phyloP scores from a whole-genome alignment of 352 stramenopile species.

The Pythium oligandrum region DNA sequence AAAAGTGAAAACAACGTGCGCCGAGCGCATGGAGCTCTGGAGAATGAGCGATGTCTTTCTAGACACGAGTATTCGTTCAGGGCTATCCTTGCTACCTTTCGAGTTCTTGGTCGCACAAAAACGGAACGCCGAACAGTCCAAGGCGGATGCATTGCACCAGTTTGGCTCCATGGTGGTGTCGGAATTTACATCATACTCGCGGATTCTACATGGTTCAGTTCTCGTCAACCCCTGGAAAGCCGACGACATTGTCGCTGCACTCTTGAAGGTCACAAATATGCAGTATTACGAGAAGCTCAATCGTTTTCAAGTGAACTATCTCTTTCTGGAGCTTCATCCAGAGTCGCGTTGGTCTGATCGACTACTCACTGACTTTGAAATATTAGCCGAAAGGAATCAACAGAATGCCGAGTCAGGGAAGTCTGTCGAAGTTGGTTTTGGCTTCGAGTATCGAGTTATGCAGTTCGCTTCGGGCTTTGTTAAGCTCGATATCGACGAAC shows the following conservation, averaged over 20 bases:
- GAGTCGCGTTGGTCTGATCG: slow-evolving; percentile 93
- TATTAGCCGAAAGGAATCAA: slow-evolving; percentile 40
- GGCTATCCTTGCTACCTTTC: slow-evolving; percentile 69
- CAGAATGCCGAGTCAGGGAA: slow-evolving; percentile 31
- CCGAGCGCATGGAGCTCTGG: slow-evolving; percentile 69
- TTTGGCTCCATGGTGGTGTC: slow-evolving; percentile 92
- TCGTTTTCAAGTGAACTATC: slow-evolving; percentile 70
- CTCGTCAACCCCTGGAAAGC: slow-evolving; percentile 98
- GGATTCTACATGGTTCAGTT: slow-evolving; percentile 95
- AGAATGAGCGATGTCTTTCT: slow-evolving; percentile 63
- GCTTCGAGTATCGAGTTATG: slow-evolving; percentile 94
- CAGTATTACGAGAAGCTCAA: slow-evolving; percentile 75
- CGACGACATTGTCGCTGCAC: slow-evolving; percentile 71
- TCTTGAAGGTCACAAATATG: slow-evolving; percentile 67
- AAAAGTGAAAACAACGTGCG: slow-evolving; percentile 53
- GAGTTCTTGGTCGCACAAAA: slow-evolving; percentile 74
- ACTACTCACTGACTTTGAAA: slow-evolving; percentile 94
- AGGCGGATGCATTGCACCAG: slow-evolving; percentile 19
- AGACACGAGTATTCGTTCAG: slow-evolving; percentile 60
- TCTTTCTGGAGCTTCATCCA: slow-evolving; percentile 76
- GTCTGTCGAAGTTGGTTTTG: slow-evolving; percentile 90
- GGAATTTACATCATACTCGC: slow-evolving; percentile 95
- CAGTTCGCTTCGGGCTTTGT: slow-evolving; percentile 94
- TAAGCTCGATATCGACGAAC: slow-evolving; percentile 85
- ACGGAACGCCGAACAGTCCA: slow-evolving; percentile 35